Evolutionary conservation across 768 basidiomycete genomes (phyloP).

Genomic region (Boletus subcaerulescens): DNA sequence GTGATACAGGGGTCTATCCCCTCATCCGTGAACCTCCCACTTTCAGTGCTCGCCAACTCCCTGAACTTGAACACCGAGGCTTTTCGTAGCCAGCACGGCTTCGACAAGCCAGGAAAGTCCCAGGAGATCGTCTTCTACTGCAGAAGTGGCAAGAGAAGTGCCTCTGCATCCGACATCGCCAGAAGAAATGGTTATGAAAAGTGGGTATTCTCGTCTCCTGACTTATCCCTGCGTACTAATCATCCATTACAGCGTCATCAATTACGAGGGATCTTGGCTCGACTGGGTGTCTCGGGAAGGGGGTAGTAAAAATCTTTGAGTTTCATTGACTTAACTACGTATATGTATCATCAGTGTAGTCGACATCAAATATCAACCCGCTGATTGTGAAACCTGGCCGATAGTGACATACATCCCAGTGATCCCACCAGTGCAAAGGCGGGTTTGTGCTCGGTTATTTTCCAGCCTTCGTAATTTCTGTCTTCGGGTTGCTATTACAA

Average conservation of each 20-base stretch:
- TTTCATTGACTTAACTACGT: not conserved
- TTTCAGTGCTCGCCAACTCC: slow-evolving; percentile 70
- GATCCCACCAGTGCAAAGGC: too few species aligned
- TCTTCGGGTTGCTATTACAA: not conserved
- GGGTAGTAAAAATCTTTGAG: slow-evolving; percentile 34
- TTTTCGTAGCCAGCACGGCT: slow-evolving; percentile 67
- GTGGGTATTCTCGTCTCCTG: slow-evolving; percentile 41
- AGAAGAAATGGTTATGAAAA: slow-evolving; percentile 78
- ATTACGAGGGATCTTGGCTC: slow-evolving; percentile 86
- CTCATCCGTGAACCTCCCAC: slow-evolving; percentile 85
- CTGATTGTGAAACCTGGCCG: not conserved
- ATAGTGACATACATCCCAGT: too few species aligned
- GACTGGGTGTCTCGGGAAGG: slow-evolving; percentile 70
- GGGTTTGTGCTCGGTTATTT: too few species aligned
- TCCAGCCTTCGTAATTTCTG: not conserved
- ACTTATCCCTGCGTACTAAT: not conserved
- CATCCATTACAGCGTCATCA: slow-evolving; percentile 45
- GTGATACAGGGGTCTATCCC: slow-evolving; percentile 91
- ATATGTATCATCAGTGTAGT: not conserved
- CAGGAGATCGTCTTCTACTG: slow-evolving; percentile 91
- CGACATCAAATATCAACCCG: not conserved
- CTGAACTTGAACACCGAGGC: slow-evolving; percentile 52
- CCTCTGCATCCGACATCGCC: slow-evolving; percentile 79
- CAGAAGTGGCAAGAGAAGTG: slow-evolving; percentile 80
- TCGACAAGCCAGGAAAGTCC: slow-evolving; percentile 63